Percentiles rank a stretch among this genome's conserved stretches.
These are phyloP conservation scores for Saccharum hybrid DNA, from an alignment of 202 grass and related monocot genomes.

Conservation along the genomic window DNA sequence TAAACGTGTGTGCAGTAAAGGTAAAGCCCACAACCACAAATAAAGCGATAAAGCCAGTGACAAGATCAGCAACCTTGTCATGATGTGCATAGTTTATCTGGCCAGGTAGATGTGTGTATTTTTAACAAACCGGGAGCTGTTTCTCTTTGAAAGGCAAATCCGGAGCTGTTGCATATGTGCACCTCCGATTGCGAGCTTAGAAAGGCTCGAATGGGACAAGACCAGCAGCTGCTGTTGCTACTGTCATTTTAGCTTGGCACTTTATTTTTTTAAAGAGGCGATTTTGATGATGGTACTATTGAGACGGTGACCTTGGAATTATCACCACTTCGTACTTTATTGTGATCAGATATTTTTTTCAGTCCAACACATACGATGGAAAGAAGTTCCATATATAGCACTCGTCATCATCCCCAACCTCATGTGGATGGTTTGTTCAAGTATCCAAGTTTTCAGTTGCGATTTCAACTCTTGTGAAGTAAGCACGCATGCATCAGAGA, in stretches of 20 bases:
- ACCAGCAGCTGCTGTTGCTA: background rate
- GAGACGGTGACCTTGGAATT: background rate
- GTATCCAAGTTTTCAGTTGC: background rate
- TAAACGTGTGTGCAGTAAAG: background rate
- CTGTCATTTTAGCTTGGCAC: background rate
- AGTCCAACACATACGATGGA: background rate
- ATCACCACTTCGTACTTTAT: background rate
- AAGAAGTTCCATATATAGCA: background rate
- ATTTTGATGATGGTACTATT: background rate
- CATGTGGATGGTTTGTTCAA: background rate
- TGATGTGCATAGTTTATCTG: background rate
- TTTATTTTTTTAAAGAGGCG: background rate
- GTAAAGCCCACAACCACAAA: background rate
- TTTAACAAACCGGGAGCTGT: background rate
- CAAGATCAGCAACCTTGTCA: background rate
- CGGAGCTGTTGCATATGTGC: background rate
- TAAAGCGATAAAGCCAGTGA: background rate
- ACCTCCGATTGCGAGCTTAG: constrained; percentile 1
- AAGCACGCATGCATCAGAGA: background rate
- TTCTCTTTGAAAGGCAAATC: background rate
- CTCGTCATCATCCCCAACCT: background rate
- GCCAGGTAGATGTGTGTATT: background rate
- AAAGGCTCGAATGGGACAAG: constrained; percentile 6
- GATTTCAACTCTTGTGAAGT: background rate
- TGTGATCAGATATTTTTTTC: background rate